Conservation (phyloP, 331 rosid species). For the Dryas integrifolia region DNA sequence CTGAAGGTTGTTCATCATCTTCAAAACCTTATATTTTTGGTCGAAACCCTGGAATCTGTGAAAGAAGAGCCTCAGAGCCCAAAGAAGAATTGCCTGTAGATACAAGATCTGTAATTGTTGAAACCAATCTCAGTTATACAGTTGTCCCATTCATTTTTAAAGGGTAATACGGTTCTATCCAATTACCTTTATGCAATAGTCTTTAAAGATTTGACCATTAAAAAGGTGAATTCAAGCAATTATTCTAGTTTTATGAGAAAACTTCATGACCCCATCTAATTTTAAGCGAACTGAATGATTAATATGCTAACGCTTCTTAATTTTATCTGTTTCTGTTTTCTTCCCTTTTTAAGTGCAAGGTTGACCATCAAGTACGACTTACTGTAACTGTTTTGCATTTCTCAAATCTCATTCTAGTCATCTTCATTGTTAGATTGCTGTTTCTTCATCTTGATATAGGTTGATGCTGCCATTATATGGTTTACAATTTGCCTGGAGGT, state of each 20-base stretch:
- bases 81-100: constrained; percentile 29
- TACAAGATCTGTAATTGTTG: constrained; percentile 31
- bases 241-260: not conserved
- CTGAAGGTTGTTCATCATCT: constrained; percentile 31
- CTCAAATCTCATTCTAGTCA: constrained; percentile 6
- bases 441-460: constrained; percentile 30
- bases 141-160: constrained; percentile 33
- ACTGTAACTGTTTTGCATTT: not conserved
- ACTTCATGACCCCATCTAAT: not conserved
- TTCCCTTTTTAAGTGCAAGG: not conserved
- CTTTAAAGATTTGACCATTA: not conserved
- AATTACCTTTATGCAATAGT: not conserved
- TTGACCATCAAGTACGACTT: not conserved
- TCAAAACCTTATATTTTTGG: constrained; percentile 27
- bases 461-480: constrained; percentile 35
- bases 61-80: constrained; percentile 27
- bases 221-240: not conserved
- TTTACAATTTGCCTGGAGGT: constrained; percentile 33
- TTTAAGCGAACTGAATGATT: constrained; percentile 1
- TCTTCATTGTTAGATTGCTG: not conserved
- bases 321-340: not conserved
- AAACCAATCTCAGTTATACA: constrained; percentile 8
- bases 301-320: no score
- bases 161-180: constrained; percentile 33
- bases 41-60: constrained; percentile 35